Evolutionary conservation across 2,329 filamentous ascomycete genomes (phyloP).

Genomic region (Elsinoe batatas): DNA sequence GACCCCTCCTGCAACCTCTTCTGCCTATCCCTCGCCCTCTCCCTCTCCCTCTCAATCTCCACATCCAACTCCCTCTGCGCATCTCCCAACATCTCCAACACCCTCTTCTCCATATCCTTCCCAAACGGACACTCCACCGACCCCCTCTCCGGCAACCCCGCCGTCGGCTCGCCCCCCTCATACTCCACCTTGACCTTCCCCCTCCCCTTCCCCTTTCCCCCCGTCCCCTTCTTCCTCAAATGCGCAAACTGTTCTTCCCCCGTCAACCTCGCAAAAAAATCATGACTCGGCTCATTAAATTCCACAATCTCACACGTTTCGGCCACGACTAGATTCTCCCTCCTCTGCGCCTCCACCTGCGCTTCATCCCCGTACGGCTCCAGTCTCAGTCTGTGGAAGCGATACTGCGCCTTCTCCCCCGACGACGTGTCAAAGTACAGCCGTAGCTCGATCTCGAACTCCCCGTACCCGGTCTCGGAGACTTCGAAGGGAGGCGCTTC

Average conservation of each 20-base stretch:
- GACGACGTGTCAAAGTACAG: slow-evolving; percentile 84
- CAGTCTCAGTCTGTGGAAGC: slow-evolving; percentile 84
- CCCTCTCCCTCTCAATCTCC: slow-evolving; percentile 15
- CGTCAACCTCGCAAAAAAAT: slow-evolving; percentile 81
- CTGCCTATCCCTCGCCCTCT: slow-evolving; percentile 15
- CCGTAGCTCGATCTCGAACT: slow-evolving; percentile 93
- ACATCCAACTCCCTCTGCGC: slow-evolving; percentile 17
- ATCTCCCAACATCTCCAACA: slow-evolving; percentile 16
- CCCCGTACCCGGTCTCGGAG: slow-evolving; percentile 91
- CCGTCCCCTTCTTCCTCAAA: slow-evolving; percentile 46
- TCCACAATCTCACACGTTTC: slow-evolving; percentile 90
- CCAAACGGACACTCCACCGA: slow-evolving; percentile 44
- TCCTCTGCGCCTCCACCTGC: slow-evolving; percentile 58
- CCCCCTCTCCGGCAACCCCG: slow-evolving; percentile 61
- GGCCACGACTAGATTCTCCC: slow-evolving; percentile 55
- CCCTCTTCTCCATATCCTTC: slow-evolving; percentile 16
- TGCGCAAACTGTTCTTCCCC: slow-evolving; percentile 52
- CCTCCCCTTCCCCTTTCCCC: slow-evolving; percentile 43
- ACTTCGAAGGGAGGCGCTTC: slow-evolving; percentile 71
- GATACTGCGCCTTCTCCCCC: slow-evolving; percentile 87
- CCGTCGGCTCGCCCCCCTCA: slow-evolving; percentile 53
- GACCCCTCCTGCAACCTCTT: slow-evolving; percentile 14
- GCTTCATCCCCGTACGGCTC: slow-evolving; percentile 77
- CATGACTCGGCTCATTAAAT: slow-evolving; percentile 93
- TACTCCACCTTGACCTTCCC: slow-evolving; percentile 42